phyloP scores from a whole-genome alignment of 1,284 basidiomycete species.

The Ustilago xerochloae region DNA sequence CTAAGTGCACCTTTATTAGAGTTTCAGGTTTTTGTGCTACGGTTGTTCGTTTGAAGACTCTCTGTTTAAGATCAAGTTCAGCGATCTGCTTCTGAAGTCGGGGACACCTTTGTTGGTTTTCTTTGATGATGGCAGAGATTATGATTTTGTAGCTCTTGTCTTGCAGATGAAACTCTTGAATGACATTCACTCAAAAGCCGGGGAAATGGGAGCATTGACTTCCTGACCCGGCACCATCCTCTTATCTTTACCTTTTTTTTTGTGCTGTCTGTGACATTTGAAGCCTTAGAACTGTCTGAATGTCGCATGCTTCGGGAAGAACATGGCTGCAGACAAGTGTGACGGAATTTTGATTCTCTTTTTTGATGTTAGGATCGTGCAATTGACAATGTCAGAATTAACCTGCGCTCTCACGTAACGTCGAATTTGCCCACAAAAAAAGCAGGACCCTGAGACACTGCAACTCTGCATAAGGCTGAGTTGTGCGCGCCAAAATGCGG shows the following conservation, averaged over 20 bases:
- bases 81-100: background rate
- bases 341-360: background rate
- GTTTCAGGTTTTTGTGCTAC: constrained; percentile 4
- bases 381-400: too few relatives aligned
- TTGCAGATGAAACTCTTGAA: constrained; percentile 19
- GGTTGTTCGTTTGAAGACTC: background rate
- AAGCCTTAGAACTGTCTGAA: background rate
- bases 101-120: background rate
- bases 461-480: constrained; percentile 9
- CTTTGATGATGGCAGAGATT: background rate
- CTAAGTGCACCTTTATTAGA: constrained; percentile 16
- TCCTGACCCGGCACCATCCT: constrained; percentile 31
- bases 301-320: background rate
- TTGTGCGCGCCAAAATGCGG: background rate
- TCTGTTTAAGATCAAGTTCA: background rate
- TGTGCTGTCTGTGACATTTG: background rate
- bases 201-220: constrained; percentile 42
- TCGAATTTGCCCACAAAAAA: background rate
- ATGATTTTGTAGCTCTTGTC: constrained; percentile 6
- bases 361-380: too few relatives aligned
- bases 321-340: background rate
- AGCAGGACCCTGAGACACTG: constrained; percentile 10
- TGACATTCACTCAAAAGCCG: constrained; percentile 26
- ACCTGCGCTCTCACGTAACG: constrained; percentile 17
- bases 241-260: background rate